A percentile compares a stretch with the other conserved stretches of the same genome.
phyloP scores from a whole-genome alignment of 805 yeast genomes.

The Candida dajiaensis region DNA sequence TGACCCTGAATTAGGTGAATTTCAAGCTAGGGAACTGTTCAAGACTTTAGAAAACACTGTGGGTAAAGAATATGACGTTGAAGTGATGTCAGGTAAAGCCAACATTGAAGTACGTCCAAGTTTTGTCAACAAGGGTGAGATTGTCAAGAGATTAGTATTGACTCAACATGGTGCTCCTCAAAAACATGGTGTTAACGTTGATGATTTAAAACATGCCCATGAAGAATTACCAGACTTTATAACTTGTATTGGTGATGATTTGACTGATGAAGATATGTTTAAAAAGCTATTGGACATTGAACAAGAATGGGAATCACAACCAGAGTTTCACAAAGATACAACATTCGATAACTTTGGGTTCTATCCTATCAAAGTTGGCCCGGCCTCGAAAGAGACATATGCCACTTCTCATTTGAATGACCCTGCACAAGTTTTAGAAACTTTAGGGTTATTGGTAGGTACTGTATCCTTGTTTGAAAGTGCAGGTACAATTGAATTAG shows the following conservation, averaged over 20 bases:
- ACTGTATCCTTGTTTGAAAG: slow-evolving; percentile 72
- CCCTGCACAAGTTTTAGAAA: slow-evolving; percentile 79
- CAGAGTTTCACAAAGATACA: slow-evolving; percentile 34
- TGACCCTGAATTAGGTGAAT: slow-evolving; percentile 89
- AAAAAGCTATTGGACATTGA: slow-evolving; percentile 64
- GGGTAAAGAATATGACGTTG: slow-evolving; percentile 68
- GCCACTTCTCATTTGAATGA: slow-evolving; percentile 84
- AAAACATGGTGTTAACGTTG: slow-evolving; percentile 22
- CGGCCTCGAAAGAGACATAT: slow-evolving; percentile 78
- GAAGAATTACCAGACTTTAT: slow-evolving; percentile 73
- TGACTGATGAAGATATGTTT: slow-evolving; percentile 98
- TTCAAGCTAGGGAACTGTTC: slow-evolving; percentile 72
- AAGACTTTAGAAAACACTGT: slow-evolving; percentile 56
- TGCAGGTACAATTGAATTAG: slow-evolving; percentile 69
- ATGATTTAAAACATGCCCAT: slow-evolving; percentile 28
- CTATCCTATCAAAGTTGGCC: slow-evolving; percentile 88
- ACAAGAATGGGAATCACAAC: slow-evolving; percentile 39
- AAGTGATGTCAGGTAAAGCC: slow-evolving; percentile 96
- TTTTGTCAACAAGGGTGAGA: slow-evolving; percentile 94
- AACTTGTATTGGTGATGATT: slow-evolving; percentile 90
- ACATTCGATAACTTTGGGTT: slow-evolving; percentile 53
- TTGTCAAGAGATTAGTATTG: slow-evolving; percentile 72
- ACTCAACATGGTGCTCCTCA: slow-evolving; percentile 55
- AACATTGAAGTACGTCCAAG: slow-evolving; percentile 96
- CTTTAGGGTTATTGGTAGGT: slow-evolving; percentile 76